These are phyloP conservation scores for Hyaloscypha bicolor DNA, from an alignment of 495 filamentous ascomycete species.

Conservation along the genomic window DNA sequence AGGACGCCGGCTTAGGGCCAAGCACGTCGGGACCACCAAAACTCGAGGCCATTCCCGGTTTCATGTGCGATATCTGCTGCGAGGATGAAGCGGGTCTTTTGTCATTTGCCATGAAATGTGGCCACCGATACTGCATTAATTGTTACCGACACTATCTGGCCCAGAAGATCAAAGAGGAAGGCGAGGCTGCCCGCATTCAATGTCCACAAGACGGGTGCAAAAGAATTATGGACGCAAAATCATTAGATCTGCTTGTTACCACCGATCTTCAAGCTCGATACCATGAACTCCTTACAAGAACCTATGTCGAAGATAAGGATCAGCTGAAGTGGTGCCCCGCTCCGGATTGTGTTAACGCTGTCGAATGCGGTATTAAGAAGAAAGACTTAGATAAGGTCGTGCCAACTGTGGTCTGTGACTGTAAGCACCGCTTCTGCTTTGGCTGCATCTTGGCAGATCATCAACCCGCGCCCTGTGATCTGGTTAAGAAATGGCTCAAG, in stretches of 20 bases:
- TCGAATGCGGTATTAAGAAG: constrained; percentile 85
- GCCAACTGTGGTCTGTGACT: constrained; percentile 83
- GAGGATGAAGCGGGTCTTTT: constrained; percentile 80
- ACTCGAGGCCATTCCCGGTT: constrained; percentile 70
- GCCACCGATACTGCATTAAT: constrained; percentile 90
- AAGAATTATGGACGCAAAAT: constrained; percentile 88
- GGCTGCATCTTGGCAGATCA: constrained; percentile 94
- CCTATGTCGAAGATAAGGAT: constrained; percentile 96
- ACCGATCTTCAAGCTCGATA: constrained; percentile 76
- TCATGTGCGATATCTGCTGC: constrained; percentile 94
- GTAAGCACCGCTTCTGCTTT: constrained; percentile 89
- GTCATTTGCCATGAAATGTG: constrained; percentile 94
- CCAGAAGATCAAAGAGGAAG: constrained; percentile 93
- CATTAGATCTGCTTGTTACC: constrained; percentile 80
- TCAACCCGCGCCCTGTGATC: constrained; percentile 85
- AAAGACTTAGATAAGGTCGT: constrained; percentile 83
- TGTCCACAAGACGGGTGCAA: constrained; percentile 88
- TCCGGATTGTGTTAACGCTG: constrained; percentile 88
- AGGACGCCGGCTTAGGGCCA: constrained; percentile 79
- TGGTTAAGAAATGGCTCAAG: constrained; percentile 96
- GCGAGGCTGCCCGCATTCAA: constrained; percentile 91
- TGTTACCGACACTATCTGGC: constrained; percentile 90
- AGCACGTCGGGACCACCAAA: constrained; percentile 62
- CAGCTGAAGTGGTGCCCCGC: constrained; percentile 96
- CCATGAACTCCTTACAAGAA: constrained; percentile 82